Base-by-base conservation (phyloP, 495 filamentous ascomycete genomes). In the Wilcoxina mikolae region DNA sequence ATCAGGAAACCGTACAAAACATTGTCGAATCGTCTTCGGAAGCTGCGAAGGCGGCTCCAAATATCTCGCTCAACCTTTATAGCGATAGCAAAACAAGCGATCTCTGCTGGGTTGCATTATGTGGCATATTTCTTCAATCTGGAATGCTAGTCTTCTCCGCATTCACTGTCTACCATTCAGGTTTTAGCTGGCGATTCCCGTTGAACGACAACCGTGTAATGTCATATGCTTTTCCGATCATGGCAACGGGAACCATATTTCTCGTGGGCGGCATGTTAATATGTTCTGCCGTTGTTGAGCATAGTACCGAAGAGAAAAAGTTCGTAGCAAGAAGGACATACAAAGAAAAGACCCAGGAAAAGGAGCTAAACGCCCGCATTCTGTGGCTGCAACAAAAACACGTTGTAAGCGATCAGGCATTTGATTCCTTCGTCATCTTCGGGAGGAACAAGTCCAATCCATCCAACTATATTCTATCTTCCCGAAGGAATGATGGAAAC, bases 241-340 rank as follows among this genome's bases (percentile, higher is more conserved):
- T 47, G 15, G 51, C 47, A 4, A 25, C 44, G 1, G 60, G 60
- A 25, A 64, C 60, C 7, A 11, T 56, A 11, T 11, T 64, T 1
- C 31, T 64, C 15, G 58, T 49, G 1, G 0, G 27, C 26, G 58
- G 59, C 1, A 61, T 64, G 59, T 15, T 55, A 5, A 38, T 58
- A 27, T 64, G 60, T 28, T 41, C 55, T n/a, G 57, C 26, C 20
- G 25, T 58, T 15, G 49, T 64, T 0, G 59, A 61, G 47, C 45
- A 43, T 9, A 43, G 55, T 15, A 58, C 59, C 41, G 20, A 44
- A 17, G 41, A 44, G 18, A 44, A 12, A 17, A 5, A 20, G 20
- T 44, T 5, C 5, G 41, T 44, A 7, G 11, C 20, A 10, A 20
- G 20, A 10, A 7, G 7, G 31, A 35, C 7, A 15, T 35, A 35